Percentiles rank a stretch among this genome's conserved stretches.
These are phyloP conservation scores for Didymella keratinophila DNA, from an alignment of 2,329 filamentous ascomycete genomes.

Conservation along the genomic window DNA sequence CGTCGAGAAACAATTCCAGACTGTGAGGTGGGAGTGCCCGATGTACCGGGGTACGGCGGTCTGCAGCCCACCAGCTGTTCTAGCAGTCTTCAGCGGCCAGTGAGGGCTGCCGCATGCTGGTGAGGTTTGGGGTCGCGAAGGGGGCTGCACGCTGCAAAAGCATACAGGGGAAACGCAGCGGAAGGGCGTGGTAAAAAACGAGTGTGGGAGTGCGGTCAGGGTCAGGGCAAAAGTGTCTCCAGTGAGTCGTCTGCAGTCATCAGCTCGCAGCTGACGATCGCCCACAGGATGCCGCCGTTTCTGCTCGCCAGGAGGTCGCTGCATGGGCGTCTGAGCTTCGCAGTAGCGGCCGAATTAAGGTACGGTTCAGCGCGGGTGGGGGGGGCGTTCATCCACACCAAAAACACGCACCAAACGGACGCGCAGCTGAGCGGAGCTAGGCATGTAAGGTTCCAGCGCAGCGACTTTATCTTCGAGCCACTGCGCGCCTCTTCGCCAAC, in stretches of 20 bases:
- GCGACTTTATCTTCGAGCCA: constrained; percentile 3
- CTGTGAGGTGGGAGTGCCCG: background rate
- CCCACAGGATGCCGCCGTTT: constrained; percentile 27
- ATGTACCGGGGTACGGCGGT: constrained; percentile 8
- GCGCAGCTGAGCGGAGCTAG: constrained; percentile 4
- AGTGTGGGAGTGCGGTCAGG: constrained; percentile 1
- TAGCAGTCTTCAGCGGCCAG: constrained; percentile 28
- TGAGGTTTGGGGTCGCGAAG: constrained; percentile 19
- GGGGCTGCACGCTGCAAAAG: constrained; percentile 10
- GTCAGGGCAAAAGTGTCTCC: constrained; percentile 11
- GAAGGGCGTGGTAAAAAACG: constrained; percentile 18
- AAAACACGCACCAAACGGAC: constrained; percentile 13
- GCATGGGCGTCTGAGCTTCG: constrained; percentile 18
- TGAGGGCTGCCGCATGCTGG: constrained; percentile 33
- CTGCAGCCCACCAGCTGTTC: constrained; percentile 24
- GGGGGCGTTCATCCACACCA: constrained; percentile 27
- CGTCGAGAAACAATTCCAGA: background rate
- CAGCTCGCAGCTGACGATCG: constrained; percentile 33
- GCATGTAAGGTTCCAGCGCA: constrained; percentile 5
- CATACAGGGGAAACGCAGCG: constrained; percentile 10
- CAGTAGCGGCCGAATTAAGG: constrained; percentile 17
- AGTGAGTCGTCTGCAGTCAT: constrained; percentile 30
- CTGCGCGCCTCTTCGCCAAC: background rate
- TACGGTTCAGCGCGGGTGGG: constrained; percentile 31
- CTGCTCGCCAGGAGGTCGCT: constrained; percentile 33